These are phyloP conservation scores for Ulota crispa DNA, from an alignment of 225 moss, liverwort and hornwort genomes.

Conservation along the genomic window DNA sequence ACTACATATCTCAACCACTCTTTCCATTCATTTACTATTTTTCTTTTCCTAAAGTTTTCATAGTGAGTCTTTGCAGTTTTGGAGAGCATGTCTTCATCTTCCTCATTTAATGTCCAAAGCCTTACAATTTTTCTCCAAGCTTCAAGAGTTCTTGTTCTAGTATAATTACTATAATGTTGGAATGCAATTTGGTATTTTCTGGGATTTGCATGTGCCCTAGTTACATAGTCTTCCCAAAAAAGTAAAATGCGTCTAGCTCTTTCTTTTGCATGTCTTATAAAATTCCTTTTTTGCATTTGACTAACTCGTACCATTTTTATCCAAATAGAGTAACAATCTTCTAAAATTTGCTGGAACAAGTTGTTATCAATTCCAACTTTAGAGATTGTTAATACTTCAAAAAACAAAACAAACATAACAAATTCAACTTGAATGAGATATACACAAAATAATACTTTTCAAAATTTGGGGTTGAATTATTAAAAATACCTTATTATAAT, in stretches of 20 bases:
- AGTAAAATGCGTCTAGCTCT: constrained; percentile 47
- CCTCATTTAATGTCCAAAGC: constrained; percentile 43
- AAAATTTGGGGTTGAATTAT: background rate
- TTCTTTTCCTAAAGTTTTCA: constrained; percentile 30
- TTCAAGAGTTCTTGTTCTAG: constrained; percentile 34
- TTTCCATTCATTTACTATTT: constrained; percentile 52
- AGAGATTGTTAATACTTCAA: rapidly evolving
- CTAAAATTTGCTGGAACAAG: constrained; percentile 23
- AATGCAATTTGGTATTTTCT: constrained; percentile 51
- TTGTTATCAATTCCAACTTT: background rate
- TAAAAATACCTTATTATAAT: constrained; percentile 45
- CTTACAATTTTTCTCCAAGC: constrained; percentile 49
- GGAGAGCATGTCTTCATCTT: constrained; percentile 48
- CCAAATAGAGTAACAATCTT: constrained; percentile 68
- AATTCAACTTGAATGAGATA: background rate
- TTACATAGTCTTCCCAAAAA: constrained; percentile 57
- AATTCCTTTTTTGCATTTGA: constrained; percentile 46
- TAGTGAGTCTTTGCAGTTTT: constrained; percentile 42
- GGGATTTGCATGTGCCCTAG: constrained; percentile 34
- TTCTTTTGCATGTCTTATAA: constrained; percentile 44
- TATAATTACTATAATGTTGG: constrained; percentile 48
- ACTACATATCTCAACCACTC: constrained; percentile 65
- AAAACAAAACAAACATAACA: background rate
- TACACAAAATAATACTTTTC: background rate
- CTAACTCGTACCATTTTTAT: constrained; percentile 46